phyloP scores from a whole-genome alignment of 2,329 filamentous ascomycete species.

The Alternaria alternata region DNA sequence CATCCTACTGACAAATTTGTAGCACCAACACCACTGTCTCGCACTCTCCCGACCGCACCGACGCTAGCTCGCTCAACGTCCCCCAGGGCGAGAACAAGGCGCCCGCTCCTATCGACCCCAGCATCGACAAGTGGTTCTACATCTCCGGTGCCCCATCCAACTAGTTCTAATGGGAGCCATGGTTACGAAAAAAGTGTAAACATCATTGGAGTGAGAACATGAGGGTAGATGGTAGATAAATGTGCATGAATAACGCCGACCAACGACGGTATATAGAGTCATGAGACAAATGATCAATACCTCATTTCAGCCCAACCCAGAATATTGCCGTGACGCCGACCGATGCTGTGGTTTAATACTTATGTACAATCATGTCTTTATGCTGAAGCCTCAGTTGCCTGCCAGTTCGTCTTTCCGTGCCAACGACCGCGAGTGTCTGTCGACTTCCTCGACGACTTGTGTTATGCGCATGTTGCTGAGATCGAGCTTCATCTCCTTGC shows the following conservation, averaged over 20 bases:
- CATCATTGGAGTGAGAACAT: constrained; percentile 2
- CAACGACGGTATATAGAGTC: constrained; percentile 27
- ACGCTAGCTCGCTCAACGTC: constrained; percentile 75
- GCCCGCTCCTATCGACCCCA: constrained; percentile 89
- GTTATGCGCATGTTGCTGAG: constrained; percentile 83
- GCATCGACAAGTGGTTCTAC: constrained; percentile 99
- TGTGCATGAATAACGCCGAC: constrained; percentile 20
- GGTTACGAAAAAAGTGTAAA: not conserved
- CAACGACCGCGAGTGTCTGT: constrained; percentile 84
- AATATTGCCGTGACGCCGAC: constrained; percentile 37
- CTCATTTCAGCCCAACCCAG: constrained; percentile 9
- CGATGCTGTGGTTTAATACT: constrained; percentile 23
- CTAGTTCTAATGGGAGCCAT: constrained; percentile 9
- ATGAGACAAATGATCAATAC: constrained; percentile 24
- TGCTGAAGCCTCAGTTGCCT: constrained; percentile 44
- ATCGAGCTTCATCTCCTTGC: constrained; percentile 86
- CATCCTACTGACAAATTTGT: constrained; percentile 27
- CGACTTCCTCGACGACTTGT: constrained; percentile 85
- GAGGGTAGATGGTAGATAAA: constrained; percentile 7
- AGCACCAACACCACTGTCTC: constrained; percentile 83
- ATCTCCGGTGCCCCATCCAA: constrained; percentile 80
- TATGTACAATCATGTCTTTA: constrained; percentile 11
- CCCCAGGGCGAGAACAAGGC: constrained; percentile 80
- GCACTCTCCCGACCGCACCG: constrained; percentile 76
- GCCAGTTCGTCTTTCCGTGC: constrained; percentile 83